phyloP scores from a whole-genome alignment of 2,329 filamentous ascomycete species.

The Colletotrichum gigasporum region DNA sequence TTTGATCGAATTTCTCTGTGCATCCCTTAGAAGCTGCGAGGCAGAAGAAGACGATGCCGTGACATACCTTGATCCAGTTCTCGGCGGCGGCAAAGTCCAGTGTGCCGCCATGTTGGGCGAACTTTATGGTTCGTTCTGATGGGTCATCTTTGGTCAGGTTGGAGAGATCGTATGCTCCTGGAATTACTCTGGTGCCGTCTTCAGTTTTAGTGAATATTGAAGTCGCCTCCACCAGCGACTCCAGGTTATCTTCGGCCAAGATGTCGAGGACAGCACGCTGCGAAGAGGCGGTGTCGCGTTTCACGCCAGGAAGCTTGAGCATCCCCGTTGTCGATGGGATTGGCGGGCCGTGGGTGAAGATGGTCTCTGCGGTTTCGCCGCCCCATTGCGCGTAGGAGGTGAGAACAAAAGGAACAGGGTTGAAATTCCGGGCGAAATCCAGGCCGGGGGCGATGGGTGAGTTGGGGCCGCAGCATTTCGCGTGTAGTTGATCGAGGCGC shows the following conservation, averaged over 20 bases:
- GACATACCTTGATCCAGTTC: constrained; percentile 19
- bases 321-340: neutral
- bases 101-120: constrained; percentile 20
- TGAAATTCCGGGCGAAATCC: neutral
- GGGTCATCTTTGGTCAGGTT: neutral
- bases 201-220: neutral
- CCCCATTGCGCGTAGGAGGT: neutral
- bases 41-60: constrained; percentile 5
- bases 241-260: neutral
- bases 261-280: neutral
- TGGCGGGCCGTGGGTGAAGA: constrained; percentile 2
- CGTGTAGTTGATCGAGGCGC: neutral
- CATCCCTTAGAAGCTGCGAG: neutral
- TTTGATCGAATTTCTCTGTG: neutral
- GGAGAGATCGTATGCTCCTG: constrained; percentile 15
- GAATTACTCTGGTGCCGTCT: neutral
- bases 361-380: neutral
- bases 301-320: neutral
- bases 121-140: neutral
- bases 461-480: neutral
- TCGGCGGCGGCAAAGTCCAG: neutral
- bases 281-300: neutral
- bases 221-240: neutral
- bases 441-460: constrained; percentile 12
- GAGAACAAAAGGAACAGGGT: neutral